These are phyloP conservation scores for Rugonectria rugulosa DNA, from an alignment of 2,329 filamentous ascomycete genomes.

Conservation along the genomic window DNA sequence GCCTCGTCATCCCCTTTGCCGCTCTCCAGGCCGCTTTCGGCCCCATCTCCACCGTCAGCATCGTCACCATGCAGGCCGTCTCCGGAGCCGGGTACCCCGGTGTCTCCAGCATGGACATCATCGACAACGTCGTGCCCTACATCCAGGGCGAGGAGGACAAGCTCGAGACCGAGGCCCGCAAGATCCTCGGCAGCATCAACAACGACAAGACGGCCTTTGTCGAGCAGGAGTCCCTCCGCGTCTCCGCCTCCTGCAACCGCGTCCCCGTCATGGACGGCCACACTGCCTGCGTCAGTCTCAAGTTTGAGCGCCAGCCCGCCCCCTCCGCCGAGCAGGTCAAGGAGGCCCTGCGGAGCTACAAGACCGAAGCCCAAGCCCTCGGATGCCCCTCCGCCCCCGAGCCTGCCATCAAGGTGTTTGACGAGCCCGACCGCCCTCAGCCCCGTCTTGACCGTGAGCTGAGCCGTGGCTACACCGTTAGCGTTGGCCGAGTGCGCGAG, in stretches of 20 bases:
- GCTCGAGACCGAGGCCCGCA: constrained; percentile 91
- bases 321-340: constrained; percentile 81
- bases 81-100: constrained; percentile 92
- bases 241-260: constrained; percentile 90
- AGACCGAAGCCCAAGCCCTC: constrained; percentile 80
- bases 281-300: constrained; percentile 89
- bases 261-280: constrained; percentile 96
- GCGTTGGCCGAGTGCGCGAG: constrained; percentile 84
- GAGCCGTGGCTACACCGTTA: constrained; percentile 86
- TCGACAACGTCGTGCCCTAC: constrained; percentile 95
- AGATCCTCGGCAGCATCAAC: constrained; percentile 86
- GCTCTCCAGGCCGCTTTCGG: constrained; percentile 89
- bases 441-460: constrained; percentile 89
- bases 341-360: constrained; percentile 80
- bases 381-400: constrained; percentile 87
- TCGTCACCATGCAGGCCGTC: constrained; percentile 95
- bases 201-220: constrained; percentile 75
- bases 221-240: constrained; percentile 75
- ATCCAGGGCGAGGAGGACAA: constrained; percentile 97
- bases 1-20: constrained; percentile 92
- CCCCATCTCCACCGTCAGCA: constrained; percentile 74
- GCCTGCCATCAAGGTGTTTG: constrained; percentile 85
- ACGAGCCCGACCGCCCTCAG: constrained; percentile 89
- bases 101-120: constrained; percentile 91
- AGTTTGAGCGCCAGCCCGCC: constrained; percentile 77